Evolutionary conservation across 2,329 filamentous ascomycete species (phyloP).

Genomic region (Botrytis elliptica): DNA sequence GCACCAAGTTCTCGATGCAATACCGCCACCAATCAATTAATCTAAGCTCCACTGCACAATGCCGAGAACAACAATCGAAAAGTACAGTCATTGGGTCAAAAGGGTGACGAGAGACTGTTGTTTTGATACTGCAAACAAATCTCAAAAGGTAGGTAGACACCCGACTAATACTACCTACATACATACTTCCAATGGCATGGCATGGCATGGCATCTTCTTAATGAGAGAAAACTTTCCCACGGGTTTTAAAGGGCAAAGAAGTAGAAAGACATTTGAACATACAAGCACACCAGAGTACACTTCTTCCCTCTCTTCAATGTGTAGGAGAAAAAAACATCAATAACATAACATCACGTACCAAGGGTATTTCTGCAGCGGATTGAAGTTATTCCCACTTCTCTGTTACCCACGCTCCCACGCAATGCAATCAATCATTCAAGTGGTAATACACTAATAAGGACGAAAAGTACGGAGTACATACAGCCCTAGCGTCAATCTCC

Average conservation of each 20-base stretch:
- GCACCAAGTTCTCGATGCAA: neutral
- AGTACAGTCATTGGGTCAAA: neutral
- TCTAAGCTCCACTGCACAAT: neutral
- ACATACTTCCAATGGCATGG: neutral
- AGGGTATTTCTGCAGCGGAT: neutral
- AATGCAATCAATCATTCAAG: neutral
- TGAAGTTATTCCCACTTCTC: conserved; percentile 7
- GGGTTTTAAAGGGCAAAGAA: neutral
- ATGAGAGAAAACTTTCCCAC: neutral
- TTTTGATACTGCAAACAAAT: neutral
- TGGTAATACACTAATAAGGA: neutral
- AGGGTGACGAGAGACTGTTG: neutral
- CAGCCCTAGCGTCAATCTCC: neutral
- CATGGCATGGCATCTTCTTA: neutral
- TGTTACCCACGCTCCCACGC: neutral
- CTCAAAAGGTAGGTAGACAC: neutral
- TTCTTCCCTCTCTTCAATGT: neutral
- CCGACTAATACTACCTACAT: neutral
- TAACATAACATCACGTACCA: neutral
- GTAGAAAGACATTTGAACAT: neutral
- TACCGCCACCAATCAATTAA: neutral
- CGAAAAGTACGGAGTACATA: neutral
- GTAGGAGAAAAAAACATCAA: neutral
- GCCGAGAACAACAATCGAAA: neutral
- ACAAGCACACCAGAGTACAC: neutral